Evolutionary conservation across 2,329 filamentous ascomycete species (phyloP), one percentile per base, ranked within the genome.

Genomic region (Bipolaris gigantea): DNA sequence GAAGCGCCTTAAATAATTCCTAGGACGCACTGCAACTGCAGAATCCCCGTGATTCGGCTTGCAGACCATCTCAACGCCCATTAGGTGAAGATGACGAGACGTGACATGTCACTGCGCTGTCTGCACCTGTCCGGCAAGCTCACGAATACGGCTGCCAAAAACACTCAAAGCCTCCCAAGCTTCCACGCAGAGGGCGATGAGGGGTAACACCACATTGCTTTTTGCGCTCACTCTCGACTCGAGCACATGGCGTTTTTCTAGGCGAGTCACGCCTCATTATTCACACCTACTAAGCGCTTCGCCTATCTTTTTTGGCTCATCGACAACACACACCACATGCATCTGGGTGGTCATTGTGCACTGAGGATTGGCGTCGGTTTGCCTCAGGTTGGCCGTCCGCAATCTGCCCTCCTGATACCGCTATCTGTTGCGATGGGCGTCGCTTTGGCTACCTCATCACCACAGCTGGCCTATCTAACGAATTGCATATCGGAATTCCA

Each of bases 141-240:
- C 46, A 46, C 53, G 53, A 59, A 19, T 53, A 39, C 21, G 27
- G 56, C 43, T 58, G 52, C 55, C 59, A 38, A 62, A 58, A 58
- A 54, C 55, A 39, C 55, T 50, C 40, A 60, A 63, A 49, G n/a
- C 43, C 30, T 48, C 48, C 46, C 18, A 46, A 25, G 13, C 8
- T 33, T 25, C 35, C 18, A 34, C 40, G 16, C 25, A 46, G 5
- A 48, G 21, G 5, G 13, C 27, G 27, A 52, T 56, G 52, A 61
- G 60, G 59, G 56, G 54, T 55, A 54, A 44, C 23, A 32, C n/a
- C 35, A 51, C 35, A 40, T 47, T 25, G 40, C 23, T 11, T 36
- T 25, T 25, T 5, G 18, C 21, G 16, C 30, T 35, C 8, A 16
- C 25, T 42, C 25, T 40, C 46, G 43, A 50, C 40, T 42, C 51